Evolutionary conservation across 176 grass and related monocot species (phyloP).

Genomic region (Carex kokanica): DNA sequence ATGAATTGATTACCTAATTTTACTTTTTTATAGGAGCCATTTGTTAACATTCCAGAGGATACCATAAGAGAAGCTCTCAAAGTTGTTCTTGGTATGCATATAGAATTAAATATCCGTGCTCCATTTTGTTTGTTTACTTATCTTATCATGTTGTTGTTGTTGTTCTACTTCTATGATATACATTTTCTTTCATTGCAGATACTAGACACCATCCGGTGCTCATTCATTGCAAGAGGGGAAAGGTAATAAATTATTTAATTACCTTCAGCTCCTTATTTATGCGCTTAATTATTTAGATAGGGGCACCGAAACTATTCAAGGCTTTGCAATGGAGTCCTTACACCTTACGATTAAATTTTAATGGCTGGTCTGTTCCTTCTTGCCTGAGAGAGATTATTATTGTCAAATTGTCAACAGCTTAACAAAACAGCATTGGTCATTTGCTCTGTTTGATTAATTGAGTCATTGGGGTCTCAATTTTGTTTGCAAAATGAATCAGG

Average conservation of each 20-base stretch:
- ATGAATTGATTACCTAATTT: background rate
- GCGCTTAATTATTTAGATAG: background rate
- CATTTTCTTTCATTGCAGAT: constrained; percentile 43
- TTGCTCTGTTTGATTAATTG: background rate
- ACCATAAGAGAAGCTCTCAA: constrained; percentile 69
- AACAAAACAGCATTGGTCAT: background rate
- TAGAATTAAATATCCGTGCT: background rate
- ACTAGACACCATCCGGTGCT: constrained; percentile 66
- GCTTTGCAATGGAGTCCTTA: background rate
- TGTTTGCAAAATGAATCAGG: background rate
- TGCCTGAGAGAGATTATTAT: background rate
- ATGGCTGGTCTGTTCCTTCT: background rate
- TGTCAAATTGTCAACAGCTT: background rate
- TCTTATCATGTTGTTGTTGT: background rate
- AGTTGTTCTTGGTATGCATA: constrained; percentile 57
- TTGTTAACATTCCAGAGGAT: constrained; percentile 89
- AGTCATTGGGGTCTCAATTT: background rate
- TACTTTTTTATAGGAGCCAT: constrained; percentile 54
- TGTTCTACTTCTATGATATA: background rate
- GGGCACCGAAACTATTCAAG: background rate
- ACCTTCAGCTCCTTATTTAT: background rate
- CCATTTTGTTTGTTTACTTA: background rate
- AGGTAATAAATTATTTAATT: constrained; percentile 38
- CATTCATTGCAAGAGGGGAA: constrained; percentile 94
- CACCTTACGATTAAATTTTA: background rate